A percentile compares a stretch with the other conserved stretches of the same genome.
Conservation (phyloP, 176 grass and related monocot species). For the Lolium perenne region DNA sequence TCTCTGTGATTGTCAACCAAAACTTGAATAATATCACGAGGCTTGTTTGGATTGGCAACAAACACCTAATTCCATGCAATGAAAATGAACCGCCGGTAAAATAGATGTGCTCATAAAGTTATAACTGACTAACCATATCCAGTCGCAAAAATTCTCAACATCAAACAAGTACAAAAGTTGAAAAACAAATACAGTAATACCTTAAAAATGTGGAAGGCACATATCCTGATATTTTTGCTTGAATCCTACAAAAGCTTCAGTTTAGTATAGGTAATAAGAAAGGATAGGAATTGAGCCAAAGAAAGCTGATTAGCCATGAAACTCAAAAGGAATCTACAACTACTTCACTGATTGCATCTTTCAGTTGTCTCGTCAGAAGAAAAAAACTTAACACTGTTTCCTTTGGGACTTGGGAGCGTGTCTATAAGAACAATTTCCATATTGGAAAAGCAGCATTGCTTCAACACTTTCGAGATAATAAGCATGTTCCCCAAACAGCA, state of each 20-base stretch:
- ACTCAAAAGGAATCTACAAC: neutral
- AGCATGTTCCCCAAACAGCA: neutral
- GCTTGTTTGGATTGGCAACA: slow-evolving; percentile 98
- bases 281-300: neutral
- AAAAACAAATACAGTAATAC: slow-evolving; percentile 49
- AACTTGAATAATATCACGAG: slow-evolving; percentile 70
- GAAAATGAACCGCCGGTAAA: slow-evolving; percentile 36
- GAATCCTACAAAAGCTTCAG: slow-evolving; percentile 70
- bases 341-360: neutral
- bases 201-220: slow-evolving; percentile 98
- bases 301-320: slow-evolving; percentile 20
- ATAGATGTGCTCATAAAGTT: neutral
- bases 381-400: neutral
- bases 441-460: neutral
- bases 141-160: slow-evolving; percentile 13
- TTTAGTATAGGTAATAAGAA: slow-evolving; percentile 36
- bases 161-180: neutral
- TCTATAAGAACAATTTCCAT: slow-evolving; percentile 23
- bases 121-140: neutral
- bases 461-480: neutral
- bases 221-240: slow-evolving; percentile 99
- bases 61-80: slow-evolving; percentile 69
- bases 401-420: neutral
- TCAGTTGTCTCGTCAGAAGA: neutral
- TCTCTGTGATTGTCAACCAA: slow-evolving; percentile 79